Evolutionary conservation across 2,329 filamentous ascomycete genomes (phyloP).

Genomic region (Alternaria solani): DNA sequence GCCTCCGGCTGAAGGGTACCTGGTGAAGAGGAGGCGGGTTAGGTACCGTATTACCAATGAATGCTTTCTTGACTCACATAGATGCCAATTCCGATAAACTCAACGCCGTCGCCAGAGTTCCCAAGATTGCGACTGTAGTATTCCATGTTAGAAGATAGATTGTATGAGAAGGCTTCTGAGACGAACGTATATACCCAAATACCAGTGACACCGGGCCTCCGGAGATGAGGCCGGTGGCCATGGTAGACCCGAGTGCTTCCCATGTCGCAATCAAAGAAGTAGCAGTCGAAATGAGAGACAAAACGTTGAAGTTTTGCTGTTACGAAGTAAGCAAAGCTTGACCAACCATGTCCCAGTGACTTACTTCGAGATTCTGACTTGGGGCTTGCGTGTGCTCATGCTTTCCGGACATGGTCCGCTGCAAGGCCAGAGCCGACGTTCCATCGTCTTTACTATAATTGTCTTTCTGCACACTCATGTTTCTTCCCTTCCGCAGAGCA

Average conservation of each 20-base stretch:
- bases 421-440: background rate
- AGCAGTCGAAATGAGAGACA: constrained; percentile 10
- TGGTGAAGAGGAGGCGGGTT: background rate
- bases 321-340: background rate
- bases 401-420: constrained; percentile 1
- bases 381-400: background rate
- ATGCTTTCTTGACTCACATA: constrained; percentile 4
- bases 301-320: constrained; percentile 6
- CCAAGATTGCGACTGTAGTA: constrained; percentile 3
- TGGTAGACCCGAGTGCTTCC: constrained; percentile 14
- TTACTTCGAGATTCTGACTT: background rate
- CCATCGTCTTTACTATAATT: background rate
- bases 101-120: constrained; percentile 10
- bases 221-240: constrained; percentile 12
- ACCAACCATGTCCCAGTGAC: background rate
- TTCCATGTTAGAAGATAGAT: background rate
- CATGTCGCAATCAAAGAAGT: constrained; percentile 16
- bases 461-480: background rate
- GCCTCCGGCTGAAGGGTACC: constrained; percentile 15
- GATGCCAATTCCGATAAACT: constrained; percentile 11
- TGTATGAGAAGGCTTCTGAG: background rate
- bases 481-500: background rate
- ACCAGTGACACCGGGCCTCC: constrained; percentile 15
- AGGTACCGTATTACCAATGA: background rate
- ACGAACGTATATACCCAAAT: constrained; percentile 14